Evolutionary conservation across 2,329 filamentous ascomycete species (phyloP).

Genomic region (Ceratocystis variospora): DNA sequence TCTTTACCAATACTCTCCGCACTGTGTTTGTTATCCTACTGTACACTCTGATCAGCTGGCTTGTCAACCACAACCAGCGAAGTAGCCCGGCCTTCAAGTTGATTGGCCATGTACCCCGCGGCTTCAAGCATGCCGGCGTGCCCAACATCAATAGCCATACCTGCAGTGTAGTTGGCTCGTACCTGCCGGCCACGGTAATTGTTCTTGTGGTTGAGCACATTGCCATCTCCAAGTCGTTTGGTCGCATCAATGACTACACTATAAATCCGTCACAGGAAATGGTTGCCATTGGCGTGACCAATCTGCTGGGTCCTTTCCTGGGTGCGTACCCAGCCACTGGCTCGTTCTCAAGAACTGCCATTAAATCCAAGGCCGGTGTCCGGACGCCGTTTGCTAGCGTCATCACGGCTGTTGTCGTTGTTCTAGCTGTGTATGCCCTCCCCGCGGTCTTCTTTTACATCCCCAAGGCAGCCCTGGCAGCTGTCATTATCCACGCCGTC

Average conservation of each 20-base stretch:
- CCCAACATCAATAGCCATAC: conserved; percentile 48
- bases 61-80: conserved; percentile 58
- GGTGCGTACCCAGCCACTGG: conserved; percentile 77
- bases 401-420: conserved; percentile 67
- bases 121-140: conserved; percentile 56
- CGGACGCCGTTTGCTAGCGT: conserved; percentile 76
- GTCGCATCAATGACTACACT: conserved; percentile 65
- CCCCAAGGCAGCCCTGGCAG: conserved; percentile 59
- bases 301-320: conserved; percentile 63
- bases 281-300: conserved; percentile 62
- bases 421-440: conserved; percentile 72
- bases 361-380: conserved; percentile 88
- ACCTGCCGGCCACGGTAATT: conserved; percentile 62
- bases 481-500: conserved; percentile 83
- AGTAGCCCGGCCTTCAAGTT: conserved; percentile 57
- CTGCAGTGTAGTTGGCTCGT: conserved; percentile 46
- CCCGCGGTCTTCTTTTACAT: conserved; percentile 83
- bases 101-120: conserved; percentile 63
- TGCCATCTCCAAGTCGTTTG: conserved; percentile 70
- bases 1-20: conserved; percentile 82
- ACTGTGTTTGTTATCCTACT: conserved; percentile 84
- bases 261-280: conserved; percentile 70
- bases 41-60: conserved; percentile 81
- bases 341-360: conserved; percentile 80
- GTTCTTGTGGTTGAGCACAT: conserved; percentile 72